Evolutionary conservation across 148 eudicot species (phyloP).

Genomic region (Chenopodium quinoa): DNA sequence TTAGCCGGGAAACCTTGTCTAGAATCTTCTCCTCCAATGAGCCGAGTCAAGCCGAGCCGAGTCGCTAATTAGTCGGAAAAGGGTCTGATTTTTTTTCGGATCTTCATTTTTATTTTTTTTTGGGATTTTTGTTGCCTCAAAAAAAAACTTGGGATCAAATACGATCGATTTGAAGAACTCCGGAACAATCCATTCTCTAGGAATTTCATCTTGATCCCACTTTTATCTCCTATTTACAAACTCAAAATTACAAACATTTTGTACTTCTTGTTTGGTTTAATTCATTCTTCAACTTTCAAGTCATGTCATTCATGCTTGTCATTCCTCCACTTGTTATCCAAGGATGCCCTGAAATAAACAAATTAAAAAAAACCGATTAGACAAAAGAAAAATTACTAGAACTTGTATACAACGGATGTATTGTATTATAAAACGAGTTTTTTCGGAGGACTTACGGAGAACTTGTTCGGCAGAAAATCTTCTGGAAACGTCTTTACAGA

Average conservation of each 20-base stretch:
- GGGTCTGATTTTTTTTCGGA: no score
- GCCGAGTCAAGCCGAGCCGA: no score
- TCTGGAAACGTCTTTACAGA: constrained; percentile 68
- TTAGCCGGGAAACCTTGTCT: neutral
- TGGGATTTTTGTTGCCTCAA: no score
- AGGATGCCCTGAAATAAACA: constrained; percentile 58
- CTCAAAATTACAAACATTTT: constrained; percentile 16
- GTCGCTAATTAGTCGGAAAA: no score
- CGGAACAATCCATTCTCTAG: constrained; percentile 23
- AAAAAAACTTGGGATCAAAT: constrained; percentile 7
- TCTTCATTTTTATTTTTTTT: no score
- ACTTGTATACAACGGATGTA: no score
- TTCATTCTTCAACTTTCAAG: neutral
- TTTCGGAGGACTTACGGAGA: constrained; percentile 47
- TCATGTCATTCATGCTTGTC: constrained; percentile 30
- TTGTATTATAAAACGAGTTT: no score
- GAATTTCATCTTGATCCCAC: constrained; percentile 26
- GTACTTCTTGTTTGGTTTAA: neutral
- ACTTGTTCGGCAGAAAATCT: constrained; percentile 84
- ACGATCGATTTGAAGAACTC: constrained; percentile 19
- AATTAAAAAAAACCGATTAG: neutral
- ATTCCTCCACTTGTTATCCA: constrained; percentile 71
- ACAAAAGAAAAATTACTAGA: no score
- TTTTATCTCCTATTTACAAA: constrained; percentile 20
- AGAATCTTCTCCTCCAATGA: no score